Conservation (phyloP, 2,329 filamentous ascomycete species). For the Huntiella omanensis region DNA sequence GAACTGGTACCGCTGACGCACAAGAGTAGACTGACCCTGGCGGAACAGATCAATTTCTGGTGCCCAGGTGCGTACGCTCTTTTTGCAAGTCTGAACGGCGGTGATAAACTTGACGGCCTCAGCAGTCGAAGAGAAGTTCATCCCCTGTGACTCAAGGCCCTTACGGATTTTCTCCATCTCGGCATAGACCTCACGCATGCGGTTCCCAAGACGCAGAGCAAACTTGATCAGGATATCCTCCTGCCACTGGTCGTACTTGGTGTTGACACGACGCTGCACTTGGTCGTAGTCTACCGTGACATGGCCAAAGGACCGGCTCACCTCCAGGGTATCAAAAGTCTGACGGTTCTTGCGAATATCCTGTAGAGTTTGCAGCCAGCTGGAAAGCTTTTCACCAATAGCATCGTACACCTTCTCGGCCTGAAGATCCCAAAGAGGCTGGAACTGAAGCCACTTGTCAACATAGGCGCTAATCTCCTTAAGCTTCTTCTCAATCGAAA, state of each 20-base stretch:
- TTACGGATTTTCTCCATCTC: conserved; percentile 81
- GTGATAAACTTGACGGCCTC: conserved; percentile 98
- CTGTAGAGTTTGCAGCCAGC: conserved; percentile 89
- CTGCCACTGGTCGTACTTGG: conserved; percentile 99
- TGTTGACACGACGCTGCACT: conserved; percentile 95
- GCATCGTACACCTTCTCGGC: conserved; percentile 88
- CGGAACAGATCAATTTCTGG: conserved; percentile 92
- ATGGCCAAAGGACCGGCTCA: conserved; percentile 81
- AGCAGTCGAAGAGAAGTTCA: conserved; percentile 87
- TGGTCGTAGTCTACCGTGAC: conserved; percentile 95
- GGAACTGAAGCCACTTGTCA: conserved; percentile 96
- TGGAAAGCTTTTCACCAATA: conserved; percentile 73
- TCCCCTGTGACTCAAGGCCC: conserved; percentile 76
- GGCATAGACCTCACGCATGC: conserved; percentile 80
- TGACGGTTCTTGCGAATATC: conserved; percentile 89
- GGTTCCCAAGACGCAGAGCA: conserved; percentile 66
- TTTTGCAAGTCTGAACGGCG: conserved; percentile 87
- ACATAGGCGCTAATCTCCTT: conserved; percentile 67
- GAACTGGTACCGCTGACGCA: conserved; percentile 84
- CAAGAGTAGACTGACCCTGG: conserved; percentile 82
- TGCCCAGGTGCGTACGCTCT: conserved; percentile 83
- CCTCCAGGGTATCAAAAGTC: conserved; percentile 94
- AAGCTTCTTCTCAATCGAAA: conserved; percentile 66
- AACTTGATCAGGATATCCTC: conserved; percentile 93
- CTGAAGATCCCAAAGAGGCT: conserved; percentile 94